Evolutionary conservation across 1,139 yeast species (phyloP).

Genomic region (Tardiomyces digboiensis): DNA sequence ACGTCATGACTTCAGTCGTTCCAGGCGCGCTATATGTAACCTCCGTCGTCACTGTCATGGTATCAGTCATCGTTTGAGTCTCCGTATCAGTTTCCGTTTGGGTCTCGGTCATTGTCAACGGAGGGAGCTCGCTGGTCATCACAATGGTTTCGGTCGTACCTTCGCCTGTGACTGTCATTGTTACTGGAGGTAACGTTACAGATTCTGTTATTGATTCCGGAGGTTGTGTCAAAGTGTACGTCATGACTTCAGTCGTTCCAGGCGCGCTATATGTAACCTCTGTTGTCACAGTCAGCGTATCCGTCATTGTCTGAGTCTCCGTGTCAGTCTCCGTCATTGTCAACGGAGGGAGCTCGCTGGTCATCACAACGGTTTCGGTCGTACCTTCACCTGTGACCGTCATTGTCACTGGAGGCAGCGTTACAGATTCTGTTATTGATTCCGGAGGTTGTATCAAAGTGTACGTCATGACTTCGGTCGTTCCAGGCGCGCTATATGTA

Average conservation of each 20-base stretch:
- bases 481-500: slow-evolving; percentile 1
- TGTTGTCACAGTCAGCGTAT: slow-evolving; percentile 2
- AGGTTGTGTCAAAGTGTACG: slow-evolving; percentile 2
- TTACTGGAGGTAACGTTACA: background rate
- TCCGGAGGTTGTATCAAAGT: background rate
- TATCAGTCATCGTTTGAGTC: background rate
- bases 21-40: slow-evolving; percentile 1
- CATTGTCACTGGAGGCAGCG: background rate
- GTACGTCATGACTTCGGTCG: background rate
- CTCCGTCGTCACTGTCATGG: slow-evolving; percentile 1
- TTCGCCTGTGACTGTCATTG: background rate
- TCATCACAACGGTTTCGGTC: background rate
- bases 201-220: slow-evolving; percentile 1
- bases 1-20: background rate
- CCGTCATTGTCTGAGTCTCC: slow-evolving; percentile 2
- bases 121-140: slow-evolving; percentile 3
- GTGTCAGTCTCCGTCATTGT: background rate
- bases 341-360: slow-evolving; percentile 3
- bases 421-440: background rate
- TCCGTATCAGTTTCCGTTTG: background rate
- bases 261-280: background rate
- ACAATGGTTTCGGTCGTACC: slow-evolving; percentile 2
- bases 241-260: background rate
- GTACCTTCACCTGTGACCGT: slow-evolving; percentile 3
- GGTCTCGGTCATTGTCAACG: slow-evolving; percentile 1